phyloP scores from a whole-genome alignment of 805 yeast species.

The Pichia insulana region DNA sequence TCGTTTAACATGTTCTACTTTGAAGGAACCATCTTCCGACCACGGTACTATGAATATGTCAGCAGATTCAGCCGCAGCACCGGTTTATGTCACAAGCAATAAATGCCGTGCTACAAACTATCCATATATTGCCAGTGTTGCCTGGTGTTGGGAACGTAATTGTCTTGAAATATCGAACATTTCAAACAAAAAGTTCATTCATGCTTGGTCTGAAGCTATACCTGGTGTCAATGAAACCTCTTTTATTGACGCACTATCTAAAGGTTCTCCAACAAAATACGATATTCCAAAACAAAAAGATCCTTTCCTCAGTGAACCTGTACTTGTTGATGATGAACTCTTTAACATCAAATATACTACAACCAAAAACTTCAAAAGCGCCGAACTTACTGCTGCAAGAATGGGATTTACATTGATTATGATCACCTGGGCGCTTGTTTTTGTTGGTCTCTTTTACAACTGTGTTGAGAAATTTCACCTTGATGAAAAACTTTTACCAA shows the following conservation, averaged over 20 bases:
- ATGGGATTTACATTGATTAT: conserved; percentile 7
- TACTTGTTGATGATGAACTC: conserved; percentile 1
- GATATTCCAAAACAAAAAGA: not conserved
- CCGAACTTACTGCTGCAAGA: not conserved
- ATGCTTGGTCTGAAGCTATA: not conserved
- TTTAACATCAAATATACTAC: conserved; percentile 1
- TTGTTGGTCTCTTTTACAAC: conserved; percentile 5
- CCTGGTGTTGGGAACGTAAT: conserved; percentile 1
- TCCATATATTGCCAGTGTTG: conserved; percentile 1
- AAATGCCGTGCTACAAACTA: not conserved
- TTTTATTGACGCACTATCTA: not conserved
- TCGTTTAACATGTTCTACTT: too few relatives aligned
- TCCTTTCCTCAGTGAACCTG: not conserved
- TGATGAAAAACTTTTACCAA: conserved; percentile 1
- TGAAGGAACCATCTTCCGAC: too few relatives aligned
- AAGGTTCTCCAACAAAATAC: not conserved
- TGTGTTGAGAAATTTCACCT: conserved; percentile 2
- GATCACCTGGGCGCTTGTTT: conserved; percentile 9
- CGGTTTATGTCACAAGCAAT: too few relatives aligned
- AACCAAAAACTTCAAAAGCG: not conserved
- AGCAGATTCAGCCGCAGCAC: too few relatives aligned
- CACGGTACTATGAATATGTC: too few relatives aligned
- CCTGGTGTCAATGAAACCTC: not conserved
- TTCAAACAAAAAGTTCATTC: not conserved
- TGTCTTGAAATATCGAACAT: not conserved